phyloP scores from a whole-genome alignment of 805 yeast species.

The Helenozyma rhizophorensis region DNA sequence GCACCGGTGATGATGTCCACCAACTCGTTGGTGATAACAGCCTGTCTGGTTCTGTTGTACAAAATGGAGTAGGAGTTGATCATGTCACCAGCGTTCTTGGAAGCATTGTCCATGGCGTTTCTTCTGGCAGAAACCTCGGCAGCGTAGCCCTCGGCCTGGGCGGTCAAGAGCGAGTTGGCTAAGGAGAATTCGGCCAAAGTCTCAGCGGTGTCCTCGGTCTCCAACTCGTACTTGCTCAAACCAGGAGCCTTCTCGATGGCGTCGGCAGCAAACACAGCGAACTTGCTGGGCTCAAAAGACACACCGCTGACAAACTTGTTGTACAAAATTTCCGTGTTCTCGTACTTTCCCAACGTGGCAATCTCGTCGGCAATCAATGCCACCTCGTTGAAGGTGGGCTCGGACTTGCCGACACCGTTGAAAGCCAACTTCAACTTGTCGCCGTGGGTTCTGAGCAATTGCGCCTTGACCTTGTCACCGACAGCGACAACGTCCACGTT shows the following conservation, averaged over 20 bases:
- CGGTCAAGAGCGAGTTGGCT: conserved; percentile 85
- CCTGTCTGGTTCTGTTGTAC: conserved; percentile 72
- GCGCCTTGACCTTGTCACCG: conserved; percentile 93
- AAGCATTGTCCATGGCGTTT: conserved; percentile 99
- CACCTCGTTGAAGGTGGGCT: conserved; percentile 90
- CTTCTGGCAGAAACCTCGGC: conserved; percentile 98
- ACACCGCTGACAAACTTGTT: conserved; percentile 86
- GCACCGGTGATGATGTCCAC: conserved; percentile 99
- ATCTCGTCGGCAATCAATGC: conserved; percentile 86
- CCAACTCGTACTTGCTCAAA: conserved; percentile 74
- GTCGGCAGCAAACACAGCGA: conserved; percentile 62
- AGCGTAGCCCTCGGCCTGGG: conserved; percentile 97
- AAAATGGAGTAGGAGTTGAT: conserved; percentile 92
- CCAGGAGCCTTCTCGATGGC: conserved; percentile 83
- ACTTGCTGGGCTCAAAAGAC: conserved; percentile 77
- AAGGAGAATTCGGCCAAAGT: conserved; percentile 81
- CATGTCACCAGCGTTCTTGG: conserved; percentile 99
- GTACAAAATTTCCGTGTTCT: conserved; percentile 75
- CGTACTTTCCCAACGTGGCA: conserved; percentile 62
- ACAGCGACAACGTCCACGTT: conserved; percentile 75
- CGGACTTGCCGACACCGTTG: conserved; percentile 93
- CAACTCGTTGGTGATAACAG: conserved; percentile 66
- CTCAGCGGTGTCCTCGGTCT: conserved; percentile 61
- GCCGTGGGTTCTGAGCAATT: conserved; percentile 78
- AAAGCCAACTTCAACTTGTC: conserved; percentile 68